Conservation (phyloP, 495 filamentous ascomycete genomes). For the Aspergillus indologenus region DNA sequence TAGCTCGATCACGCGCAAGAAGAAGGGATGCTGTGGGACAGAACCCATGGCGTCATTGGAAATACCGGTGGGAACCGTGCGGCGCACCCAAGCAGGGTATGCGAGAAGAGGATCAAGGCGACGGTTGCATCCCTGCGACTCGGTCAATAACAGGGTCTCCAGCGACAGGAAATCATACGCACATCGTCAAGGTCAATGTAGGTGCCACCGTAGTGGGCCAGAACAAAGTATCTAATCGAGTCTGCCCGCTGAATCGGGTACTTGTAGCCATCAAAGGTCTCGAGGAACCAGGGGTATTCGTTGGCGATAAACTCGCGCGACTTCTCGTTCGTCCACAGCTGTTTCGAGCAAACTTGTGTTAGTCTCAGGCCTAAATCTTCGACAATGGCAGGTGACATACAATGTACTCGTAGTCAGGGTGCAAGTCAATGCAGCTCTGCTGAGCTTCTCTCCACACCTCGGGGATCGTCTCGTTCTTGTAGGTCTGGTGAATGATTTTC, state of each 20-base stretch:
- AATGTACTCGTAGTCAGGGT: conserved; percentile 78
- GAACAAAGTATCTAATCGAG: conserved; percentile 83
- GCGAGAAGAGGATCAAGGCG: conserved; percentile 75
- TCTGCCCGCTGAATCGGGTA: conserved; percentile 86
- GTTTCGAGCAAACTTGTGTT: background rate
- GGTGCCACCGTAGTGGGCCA: conserved; percentile 77
- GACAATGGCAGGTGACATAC: conserved; percentile 39
- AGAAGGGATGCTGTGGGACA: conserved; percentile 79
- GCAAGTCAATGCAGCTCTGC: conserved; percentile 70
- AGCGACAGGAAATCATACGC: conserved; percentile 25
- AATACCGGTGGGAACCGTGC: conserved; percentile 77
- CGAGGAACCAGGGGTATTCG: conserved; percentile 84
- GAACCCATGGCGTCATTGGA: conserved; percentile 88
- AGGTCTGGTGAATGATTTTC: conserved; percentile 90
- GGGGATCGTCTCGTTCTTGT: conserved; percentile 73
- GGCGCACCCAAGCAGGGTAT: conserved; percentile 80
- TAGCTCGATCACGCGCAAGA: conserved; percentile 66
- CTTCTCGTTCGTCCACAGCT: conserved; percentile 86
- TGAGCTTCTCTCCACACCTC: conserved; percentile 70
- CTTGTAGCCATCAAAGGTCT: conserved; percentile 75
- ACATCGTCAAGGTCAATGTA: conserved; percentile 91
- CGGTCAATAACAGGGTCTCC: conserved; percentile 9
- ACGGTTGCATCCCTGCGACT: conserved; percentile 71
- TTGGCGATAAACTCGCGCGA: conserved; percentile 71
- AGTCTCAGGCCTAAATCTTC: background rate